Evolutionary conservation across 2,329 filamentous ascomycete species (phyloP).

Genomic region (Diaporthe citriasiana): DNA sequence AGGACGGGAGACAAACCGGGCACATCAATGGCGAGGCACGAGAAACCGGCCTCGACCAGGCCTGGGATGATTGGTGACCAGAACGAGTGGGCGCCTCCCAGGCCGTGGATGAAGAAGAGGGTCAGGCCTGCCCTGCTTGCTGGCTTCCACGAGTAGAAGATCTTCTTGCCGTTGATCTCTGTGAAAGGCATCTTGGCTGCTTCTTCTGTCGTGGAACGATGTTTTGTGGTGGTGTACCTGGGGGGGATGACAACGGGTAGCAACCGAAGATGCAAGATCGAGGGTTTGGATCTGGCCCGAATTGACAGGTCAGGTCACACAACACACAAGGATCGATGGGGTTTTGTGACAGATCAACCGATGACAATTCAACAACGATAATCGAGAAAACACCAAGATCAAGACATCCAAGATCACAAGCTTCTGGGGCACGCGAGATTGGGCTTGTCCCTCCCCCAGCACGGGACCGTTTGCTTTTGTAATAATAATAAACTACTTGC

Average conservation of each 20-base stretch:
- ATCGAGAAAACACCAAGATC: conserved; percentile 19
- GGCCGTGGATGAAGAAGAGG: conserved; percentile 42
- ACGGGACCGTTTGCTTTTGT: conserved; percentile 25
- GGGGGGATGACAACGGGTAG: not conserved
- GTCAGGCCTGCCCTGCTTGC: conserved; percentile 40
- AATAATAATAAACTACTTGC: not conserved
- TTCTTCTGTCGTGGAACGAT: not conserved
- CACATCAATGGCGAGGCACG: conserved; percentile 42
- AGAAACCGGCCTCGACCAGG: conserved; percentile 41
- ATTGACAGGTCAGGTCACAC: conserved; percentile 25
- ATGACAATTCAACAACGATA: not conserved
- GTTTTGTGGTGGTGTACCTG: not conserved
- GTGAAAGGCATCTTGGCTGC: conserved; percentile 39
- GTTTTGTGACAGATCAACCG: conserved; percentile 27
- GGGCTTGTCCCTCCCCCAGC: not conserved
- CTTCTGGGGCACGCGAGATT: conserved; percentile 25
- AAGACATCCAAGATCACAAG: conserved; percentile 27
- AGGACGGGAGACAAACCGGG: conserved; percentile 32
- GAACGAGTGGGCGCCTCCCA: conserved; percentile 40
- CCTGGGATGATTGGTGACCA: conserved; percentile 41
- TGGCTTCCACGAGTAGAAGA: conserved; percentile 42
- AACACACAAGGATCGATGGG: conserved; percentile 13
- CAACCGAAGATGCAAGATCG: conserved; percentile 7
- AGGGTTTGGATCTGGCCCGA: conserved; percentile 11
- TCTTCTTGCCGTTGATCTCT: conserved; percentile 41